These are phyloP conservation scores for Xylaria hypoxylon DNA, from an alignment of 2,329 filamentous ascomycete species.

Conservation along the genomic window DNA sequence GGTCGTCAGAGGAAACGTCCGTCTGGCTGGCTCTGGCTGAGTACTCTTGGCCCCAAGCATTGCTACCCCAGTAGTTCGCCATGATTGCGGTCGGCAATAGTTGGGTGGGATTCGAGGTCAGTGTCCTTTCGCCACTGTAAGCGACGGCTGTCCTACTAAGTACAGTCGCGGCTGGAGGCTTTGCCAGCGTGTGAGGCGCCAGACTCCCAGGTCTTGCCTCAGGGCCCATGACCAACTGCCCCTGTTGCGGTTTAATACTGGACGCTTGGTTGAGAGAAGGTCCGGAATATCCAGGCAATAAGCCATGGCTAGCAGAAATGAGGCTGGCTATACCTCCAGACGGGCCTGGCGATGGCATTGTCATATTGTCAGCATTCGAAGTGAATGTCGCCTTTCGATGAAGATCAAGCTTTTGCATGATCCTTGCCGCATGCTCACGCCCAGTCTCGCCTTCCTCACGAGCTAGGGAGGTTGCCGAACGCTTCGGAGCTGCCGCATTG, in stretches of 20 bases:
- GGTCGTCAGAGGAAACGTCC: conserved; percentile 49
- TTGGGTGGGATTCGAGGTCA: conserved; percentile 73
- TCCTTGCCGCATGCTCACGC: conserved; percentile 84
- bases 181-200: conserved; percentile 84
- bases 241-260: conserved; percentile 51
- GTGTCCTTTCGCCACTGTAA: conserved; percentile 79
- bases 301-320: conserved; percentile 84
- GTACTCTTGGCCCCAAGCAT: conserved; percentile 70
- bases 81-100: conserved; percentile 85
- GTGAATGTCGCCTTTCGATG: conserved; percentile 80
- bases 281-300: conserved; percentile 72
- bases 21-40: conserved; percentile 41
- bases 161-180: conserved; percentile 84
- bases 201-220: conserved; percentile 71
- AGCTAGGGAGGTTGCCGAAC: conserved; percentile 68
- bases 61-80: conserved; percentile 94
- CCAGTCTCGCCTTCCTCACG: conserved; percentile 78
- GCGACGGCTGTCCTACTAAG: conserved; percentile 88
- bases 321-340: conserved; percentile 81
- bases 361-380: conserved; percentile 55
- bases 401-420: conserved; percentile 93
- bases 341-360: conserved; percentile 55
- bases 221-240: conserved; percentile 54
- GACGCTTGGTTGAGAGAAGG: conserved; percentile 45
- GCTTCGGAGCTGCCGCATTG: conserved; percentile 58